phyloP scores from a whole-genome alignment of 805 yeast genomes.

The Debaryomyces maramus region DNA sequence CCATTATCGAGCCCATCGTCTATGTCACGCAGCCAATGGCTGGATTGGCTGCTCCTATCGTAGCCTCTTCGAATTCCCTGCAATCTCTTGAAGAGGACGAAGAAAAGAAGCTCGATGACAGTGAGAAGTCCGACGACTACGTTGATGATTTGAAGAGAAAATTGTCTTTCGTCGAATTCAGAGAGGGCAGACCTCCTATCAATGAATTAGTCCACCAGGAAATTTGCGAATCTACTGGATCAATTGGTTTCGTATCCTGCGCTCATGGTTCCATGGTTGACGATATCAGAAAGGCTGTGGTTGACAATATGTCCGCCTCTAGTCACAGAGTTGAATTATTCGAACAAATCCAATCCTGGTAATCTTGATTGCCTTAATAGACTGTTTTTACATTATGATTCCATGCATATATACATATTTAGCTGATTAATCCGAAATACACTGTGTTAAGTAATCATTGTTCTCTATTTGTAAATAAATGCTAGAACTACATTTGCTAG shows the following conservation, averaged over 20 bases:
- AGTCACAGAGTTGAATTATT: slow-evolving; percentile 35
- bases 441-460: no score
- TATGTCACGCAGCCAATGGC: slow-evolving; percentile 40
- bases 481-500: no score
- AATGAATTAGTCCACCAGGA: slow-evolving; percentile 35
- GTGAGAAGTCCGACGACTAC: slow-evolving; percentile 9
- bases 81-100: slow-evolving; percentile 5
- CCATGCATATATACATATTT: no score
- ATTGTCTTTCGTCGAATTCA: slow-evolving; percentile 40
- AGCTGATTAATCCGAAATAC: no score
- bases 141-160: slow-evolving; percentile 15
- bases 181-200: slow-evolving; percentile 46
- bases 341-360: slow-evolving; percentile 39
- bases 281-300: slow-evolving; percentile 28
- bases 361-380: slow-evolving; percentile 4
- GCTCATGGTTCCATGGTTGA: slow-evolving; percentile 48
- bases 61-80: slow-evolving; percentile 3
- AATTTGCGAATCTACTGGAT: slow-evolving; percentile 34
- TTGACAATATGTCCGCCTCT: slow-evolving; percentile 23
- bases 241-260: slow-evolving; percentile 50
- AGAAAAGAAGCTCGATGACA: slow-evolving; percentile 13
- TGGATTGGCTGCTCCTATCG: slow-evolving; percentile 5
- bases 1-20: slow-evolving; percentile 37
- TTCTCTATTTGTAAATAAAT: no score
- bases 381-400: neutral